Conservation (phyloP, 805 yeast species). For the Torulaspora quercuum region DNA sequence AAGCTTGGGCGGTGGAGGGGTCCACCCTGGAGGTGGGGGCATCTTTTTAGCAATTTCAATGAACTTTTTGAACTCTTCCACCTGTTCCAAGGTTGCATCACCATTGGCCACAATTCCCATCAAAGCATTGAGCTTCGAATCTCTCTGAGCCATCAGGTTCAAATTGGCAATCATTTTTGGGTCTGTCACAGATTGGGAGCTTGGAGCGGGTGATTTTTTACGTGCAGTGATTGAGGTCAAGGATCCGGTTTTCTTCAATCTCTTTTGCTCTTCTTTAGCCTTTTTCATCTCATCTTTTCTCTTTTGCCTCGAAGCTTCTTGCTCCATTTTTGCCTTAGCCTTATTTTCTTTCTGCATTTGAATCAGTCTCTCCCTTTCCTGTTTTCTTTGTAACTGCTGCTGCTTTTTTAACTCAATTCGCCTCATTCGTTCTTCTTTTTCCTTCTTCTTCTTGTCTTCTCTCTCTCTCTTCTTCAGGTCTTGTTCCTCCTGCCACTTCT, state of each 20-base stretch:
- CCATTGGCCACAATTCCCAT: slow-evolving; percentile 90
- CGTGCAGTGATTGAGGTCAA: slow-evolving; percentile 3
- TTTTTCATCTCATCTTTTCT: slow-evolving; percentile 24
- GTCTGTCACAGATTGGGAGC: slow-evolving; percentile 49
- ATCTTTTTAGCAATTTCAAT: slow-evolving; percentile 73
- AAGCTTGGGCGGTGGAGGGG: slow-evolving; percentile 21
- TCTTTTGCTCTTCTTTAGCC: slow-evolving; percentile 23
- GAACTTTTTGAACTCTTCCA: slow-evolving; percentile 73
- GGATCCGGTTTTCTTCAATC: slow-evolving; percentile 9
- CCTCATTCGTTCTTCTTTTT: no score
- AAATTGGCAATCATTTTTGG: slow-evolving; percentile 81
- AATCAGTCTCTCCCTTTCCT: slow-evolving; percentile 24
- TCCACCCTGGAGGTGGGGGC: slow-evolving; percentile 51
- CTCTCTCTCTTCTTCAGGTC: slow-evolving; percentile 36
- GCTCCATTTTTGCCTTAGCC: slow-evolving; percentile 25
- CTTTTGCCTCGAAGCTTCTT: slow-evolving; percentile 18
- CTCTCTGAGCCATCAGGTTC: slow-evolving; percentile 75
- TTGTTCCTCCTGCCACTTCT: slow-evolving; percentile 43
- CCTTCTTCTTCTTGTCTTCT: slow-evolving; percentile 37
- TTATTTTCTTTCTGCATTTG: slow-evolving; percentile 23
- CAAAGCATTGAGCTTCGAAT: slow-evolving; percentile 59
- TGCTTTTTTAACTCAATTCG: slow-evolving; percentile 30
- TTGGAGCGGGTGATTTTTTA: slow-evolving; percentile 6
- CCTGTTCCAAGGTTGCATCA: slow-evolving; percentile 65
- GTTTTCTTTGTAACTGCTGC: slow-evolving; percentile 25